Evolutionary conservation across 108 stramenopile genomes (phyloP).

Genomic region (Parietichytrium sp.): DNA sequence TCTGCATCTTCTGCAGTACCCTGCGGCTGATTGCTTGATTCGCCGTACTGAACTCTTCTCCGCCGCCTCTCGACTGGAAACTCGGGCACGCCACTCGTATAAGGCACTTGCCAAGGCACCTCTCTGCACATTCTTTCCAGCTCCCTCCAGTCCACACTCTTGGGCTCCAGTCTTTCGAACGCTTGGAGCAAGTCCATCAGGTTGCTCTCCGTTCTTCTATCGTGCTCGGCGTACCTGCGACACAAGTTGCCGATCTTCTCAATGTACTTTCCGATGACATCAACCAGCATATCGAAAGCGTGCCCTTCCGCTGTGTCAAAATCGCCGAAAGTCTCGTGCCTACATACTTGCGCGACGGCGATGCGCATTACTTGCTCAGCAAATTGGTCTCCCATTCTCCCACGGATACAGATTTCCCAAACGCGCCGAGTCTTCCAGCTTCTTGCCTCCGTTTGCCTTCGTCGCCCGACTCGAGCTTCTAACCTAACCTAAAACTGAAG

Average conservation of each 20-base stretch:
- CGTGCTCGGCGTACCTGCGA: constrained; percentile 38
- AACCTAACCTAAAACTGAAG: too few species aligned
- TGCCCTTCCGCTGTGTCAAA: constrained; percentile 26
- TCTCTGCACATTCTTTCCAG: constrained; percentile 28
- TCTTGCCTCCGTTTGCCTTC: too few species aligned
- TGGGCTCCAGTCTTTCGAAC: constrained; percentile 12
- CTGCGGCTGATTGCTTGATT: neutral
- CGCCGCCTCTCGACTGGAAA: constrained; percentile 4
- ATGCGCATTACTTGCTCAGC: constrained; percentile 13
- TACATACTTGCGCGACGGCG: constrained; percentile 25
- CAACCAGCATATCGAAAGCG: constrained; percentile 25
- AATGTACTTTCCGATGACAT: constrained; percentile 34
- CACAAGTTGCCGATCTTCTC: constrained; percentile 25
- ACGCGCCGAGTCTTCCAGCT: too few species aligned
- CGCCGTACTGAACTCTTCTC: neutral
- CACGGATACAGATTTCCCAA: too few species aligned
- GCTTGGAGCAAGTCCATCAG: constrained; percentile 4
- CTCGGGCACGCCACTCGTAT: neutral
- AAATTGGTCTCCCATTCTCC: constrained; percentile 39
- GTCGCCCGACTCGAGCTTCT: too few species aligned
- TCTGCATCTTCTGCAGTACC: neutral
- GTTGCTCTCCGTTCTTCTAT: constrained; percentile 20
- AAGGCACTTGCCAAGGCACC: constrained; percentile 30
- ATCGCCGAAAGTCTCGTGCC: neutral
- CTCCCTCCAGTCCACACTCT: neutral